phyloP scores from a whole-genome alignment of 225 moss, liverwort and hornwort species.

The Neckera pumila region DNA sequence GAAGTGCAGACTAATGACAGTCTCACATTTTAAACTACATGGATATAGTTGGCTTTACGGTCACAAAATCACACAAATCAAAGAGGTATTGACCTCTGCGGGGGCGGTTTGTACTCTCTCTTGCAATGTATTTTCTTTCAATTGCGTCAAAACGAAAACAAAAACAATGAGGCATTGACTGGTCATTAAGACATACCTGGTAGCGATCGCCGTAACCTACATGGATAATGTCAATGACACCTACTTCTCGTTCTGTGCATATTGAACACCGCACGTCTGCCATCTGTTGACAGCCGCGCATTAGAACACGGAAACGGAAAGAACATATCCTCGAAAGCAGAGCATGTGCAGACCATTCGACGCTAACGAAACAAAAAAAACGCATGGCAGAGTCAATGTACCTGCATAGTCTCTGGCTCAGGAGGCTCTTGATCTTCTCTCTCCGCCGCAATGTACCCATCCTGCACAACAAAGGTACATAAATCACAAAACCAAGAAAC shows the following conservation, averaged over 20 bases:
- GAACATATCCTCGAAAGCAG: background rate
- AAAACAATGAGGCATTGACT: background rate
- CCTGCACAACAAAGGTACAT: slow-evolving; percentile 20
- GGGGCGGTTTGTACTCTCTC: background rate
- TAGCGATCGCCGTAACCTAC: slow-evolving; percentile 83
- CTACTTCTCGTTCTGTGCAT: slow-evolving; percentile 82
- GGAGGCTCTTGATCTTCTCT: slow-evolving; percentile 74
- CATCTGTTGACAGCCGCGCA: slow-evolving; percentile 45
- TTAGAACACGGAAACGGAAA: background rate
- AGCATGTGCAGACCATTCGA: background rate
- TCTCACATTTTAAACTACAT: background rate
- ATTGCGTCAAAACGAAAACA: background rate
- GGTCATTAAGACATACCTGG: slow-evolving; percentile 32
- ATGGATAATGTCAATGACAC: slow-evolving; percentile 88
- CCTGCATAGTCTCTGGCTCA: slow-evolving; percentile 78
- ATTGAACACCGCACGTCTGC: slow-evolving; percentile 78
- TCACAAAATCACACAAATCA: background rate
- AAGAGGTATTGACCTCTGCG: background rate
- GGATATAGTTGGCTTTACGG: background rate
- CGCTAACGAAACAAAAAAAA: background rate
- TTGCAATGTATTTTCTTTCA: background rate
- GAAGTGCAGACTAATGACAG: background rate
- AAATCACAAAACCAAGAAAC: background rate
- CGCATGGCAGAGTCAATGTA: background rate
- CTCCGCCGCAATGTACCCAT: slow-evolving; percentile 86